Evolutionary conservation across 352 stramenopile species (phyloP), one percentile per base, ranked within the genome.

Genomic region (Phytophthora sojae): DNA sequence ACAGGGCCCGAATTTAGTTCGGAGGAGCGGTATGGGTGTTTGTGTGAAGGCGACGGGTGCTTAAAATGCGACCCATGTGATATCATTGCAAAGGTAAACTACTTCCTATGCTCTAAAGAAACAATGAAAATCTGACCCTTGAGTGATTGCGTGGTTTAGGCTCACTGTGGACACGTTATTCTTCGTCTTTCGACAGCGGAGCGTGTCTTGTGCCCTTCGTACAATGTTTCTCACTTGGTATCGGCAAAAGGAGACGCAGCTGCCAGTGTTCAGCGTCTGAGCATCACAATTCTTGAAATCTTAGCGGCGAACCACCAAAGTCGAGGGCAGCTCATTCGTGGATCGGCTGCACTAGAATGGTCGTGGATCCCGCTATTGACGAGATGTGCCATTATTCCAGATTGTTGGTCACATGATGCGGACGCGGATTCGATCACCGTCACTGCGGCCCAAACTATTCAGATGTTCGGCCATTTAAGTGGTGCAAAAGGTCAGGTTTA

Each of bases 11-110:
- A 57, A 6, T 56, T 66, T 61, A 50, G 19, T 26, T 12, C 26
- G 26, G 67, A 75, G 12, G 67, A 75, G 55, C 53, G 67, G 44
- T 70, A 66, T n/a, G 67, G 67, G 1, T 75, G 61, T 49, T 6
- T 57, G 14, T 75, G 67, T 51, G 67, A 75, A 39, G 56, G 12
- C 11, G 29, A 12, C 6, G 67, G 67, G 14, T 75, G 67, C 30
- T 55, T 25, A 6, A 75, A 52, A 12, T 75, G 67, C 32, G 61
- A 66, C 30, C 67, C 67, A 23, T 67, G 61, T 29, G 67, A 75
- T 21, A 65, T 70, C 21, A 52, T 71, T 6, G 67, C 67, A 42
- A 75, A 75, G 67, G 67, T 70, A 62, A 4, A n/a, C 19, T 8
- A 7, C 19, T 15, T 8, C 1, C 0, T 6, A 14, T 52, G 47